These are phyloP conservation scores for Penicillium rolfsii DNA, from an alignment of 2,329 filamentous ascomycete genomes.

Conservation along the genomic window DNA sequence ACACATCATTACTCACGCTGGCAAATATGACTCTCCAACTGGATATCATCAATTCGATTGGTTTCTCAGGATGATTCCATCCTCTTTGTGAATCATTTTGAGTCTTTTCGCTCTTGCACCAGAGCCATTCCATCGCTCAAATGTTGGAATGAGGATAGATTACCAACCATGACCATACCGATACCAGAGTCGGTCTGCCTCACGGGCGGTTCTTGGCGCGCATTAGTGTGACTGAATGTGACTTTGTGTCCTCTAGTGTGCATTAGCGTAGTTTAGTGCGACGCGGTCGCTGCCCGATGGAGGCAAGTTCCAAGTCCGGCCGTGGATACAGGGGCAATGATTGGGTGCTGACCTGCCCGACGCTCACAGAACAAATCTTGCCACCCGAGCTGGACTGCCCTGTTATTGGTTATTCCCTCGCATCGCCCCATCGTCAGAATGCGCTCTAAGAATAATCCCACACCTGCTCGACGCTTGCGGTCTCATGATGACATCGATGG, in stretches of 20 bases:
- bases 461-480: conserved; percentile 4
- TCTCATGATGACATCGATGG: conserved; percentile 9
- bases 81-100: background rate
- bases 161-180: conserved; percentile 15
- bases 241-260: background rate
- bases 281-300: background rate
- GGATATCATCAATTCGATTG: background rate
- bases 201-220: conserved; percentile 2
- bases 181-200: conserved; percentile 2
- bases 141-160: conserved; percentile 6
- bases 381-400: background rate
- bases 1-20: background rate
- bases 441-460: background rate
- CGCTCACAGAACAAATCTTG: background rate
- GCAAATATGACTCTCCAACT: background rate
- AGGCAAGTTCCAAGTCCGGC: too few species aligned
- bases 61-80: background rate
- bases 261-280: conserved; percentile 1
- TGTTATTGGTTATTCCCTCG: background rate
- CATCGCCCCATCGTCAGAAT: background rate
- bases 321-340: background rate
- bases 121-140: background rate
- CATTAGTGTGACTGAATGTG: too few species aligned
- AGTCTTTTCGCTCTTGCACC: background rate
- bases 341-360: background rate